Percentiles rank a stretch among this genome's conserved stretches.
phyloP scores from a whole-genome alignment of 306 rosid genomes.

The Prunus mongolica region DNA sequence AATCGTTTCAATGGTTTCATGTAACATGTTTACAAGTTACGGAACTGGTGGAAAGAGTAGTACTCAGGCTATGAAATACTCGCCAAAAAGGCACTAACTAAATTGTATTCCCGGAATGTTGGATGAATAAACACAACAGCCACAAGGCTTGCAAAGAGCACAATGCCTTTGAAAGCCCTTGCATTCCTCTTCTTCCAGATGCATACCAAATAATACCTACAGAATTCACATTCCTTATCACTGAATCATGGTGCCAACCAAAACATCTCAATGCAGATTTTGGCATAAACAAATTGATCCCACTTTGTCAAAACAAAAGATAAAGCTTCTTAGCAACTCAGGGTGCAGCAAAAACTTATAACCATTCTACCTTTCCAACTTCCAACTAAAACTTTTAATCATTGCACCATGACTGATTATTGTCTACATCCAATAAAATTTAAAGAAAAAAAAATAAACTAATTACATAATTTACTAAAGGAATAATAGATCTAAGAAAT shows the following conservation, averaged over 20 bases:
- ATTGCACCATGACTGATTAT: neutral
- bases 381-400: neutral
- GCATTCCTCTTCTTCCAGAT: neutral
- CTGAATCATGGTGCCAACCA: neutral
- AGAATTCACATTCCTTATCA: neutral
- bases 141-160: neutral
- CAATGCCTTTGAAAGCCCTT: neutral
- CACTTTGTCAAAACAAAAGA: neutral
- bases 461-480: neutral
- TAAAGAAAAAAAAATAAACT: neutral
- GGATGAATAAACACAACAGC: neutral
- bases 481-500: neutral
- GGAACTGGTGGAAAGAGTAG: neutral
- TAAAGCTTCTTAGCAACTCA: neutral
- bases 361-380: neutral
- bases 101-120: neutral
- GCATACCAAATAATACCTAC: neutral
- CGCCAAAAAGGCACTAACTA: neutral
- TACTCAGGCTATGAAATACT: neutral
- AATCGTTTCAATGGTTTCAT: neutral
- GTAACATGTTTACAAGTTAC: neutral
- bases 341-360: neutral
- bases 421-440: neutral
- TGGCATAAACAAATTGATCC: neutral
- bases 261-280: neutral